A percentile compares a stretch with the other conserved stretches of the same genome.
Evolutionary conservation across 148 eudicot species (phyloP).

Genomic region (Drosera capensis): DNA sequence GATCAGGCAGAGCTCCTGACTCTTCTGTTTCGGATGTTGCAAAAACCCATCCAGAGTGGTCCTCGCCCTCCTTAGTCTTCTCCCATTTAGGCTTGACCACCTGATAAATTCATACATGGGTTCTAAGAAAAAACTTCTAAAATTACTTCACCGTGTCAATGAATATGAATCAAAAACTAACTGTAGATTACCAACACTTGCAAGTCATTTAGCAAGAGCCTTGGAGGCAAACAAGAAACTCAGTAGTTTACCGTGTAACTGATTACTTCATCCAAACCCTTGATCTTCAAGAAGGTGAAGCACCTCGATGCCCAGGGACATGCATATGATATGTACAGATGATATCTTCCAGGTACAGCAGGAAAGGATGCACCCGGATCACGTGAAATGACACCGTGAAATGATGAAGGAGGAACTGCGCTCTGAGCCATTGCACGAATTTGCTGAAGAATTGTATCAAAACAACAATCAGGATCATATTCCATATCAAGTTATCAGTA

Average conservation of each 20-base stretch:
- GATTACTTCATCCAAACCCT: slow-evolving; percentile 1
- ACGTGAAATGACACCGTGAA: neutral
- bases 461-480: neutral
- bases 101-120: no score
- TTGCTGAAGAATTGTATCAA: neutral
- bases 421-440: neutral
- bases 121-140: neutral
- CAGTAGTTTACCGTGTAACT: neutral
- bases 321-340: slow-evolving; percentile 1
- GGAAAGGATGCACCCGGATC: neutral
- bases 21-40: slow-evolving; percentile 51
- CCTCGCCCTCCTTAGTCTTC: slow-evolving; percentile 60
- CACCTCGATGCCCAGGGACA: slow-evolving; percentile 4
- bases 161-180: no score
- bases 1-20: slow-evolving; percentile 55
- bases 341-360: neutral
- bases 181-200: no score
- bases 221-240: no score
- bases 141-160: neutral
- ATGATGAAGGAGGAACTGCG: neutral
- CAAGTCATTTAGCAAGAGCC: no score
- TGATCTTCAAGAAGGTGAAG: neutral
- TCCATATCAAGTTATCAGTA: neutral
- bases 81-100: slow-evolving; percentile 66
- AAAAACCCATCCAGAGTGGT: slow-evolving; percentile 84